Evolutionary conservation across 1,284 basidiomycete genomes (phyloP).

Genomic region (Irpex rosettiformis): DNA sequence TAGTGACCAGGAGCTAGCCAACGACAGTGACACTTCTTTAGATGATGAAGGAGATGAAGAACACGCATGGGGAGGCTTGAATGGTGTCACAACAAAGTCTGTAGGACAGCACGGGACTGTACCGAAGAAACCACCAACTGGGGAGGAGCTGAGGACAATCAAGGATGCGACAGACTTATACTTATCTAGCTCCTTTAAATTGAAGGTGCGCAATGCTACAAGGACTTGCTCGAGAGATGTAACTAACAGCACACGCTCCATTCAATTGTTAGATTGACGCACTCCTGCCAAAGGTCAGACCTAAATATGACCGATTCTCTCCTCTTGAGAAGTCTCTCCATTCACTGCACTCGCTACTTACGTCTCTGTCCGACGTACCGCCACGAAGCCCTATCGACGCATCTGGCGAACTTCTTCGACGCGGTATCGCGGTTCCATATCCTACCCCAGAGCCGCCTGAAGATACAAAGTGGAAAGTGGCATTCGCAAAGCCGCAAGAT

Average conservation of each 20-base stretch:
- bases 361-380: conserved; percentile 49
- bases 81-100: background rate
- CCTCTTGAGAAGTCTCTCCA: conserved; percentile 65
- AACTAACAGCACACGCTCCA: background rate
- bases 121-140: conserved; percentile 52
- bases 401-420: conserved; percentile 47
- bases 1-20: conserved; percentile 5
- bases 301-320: conserved; percentile 53
- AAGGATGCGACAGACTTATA: conserved; percentile 80
- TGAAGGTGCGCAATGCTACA: conserved; percentile 52
- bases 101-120: conserved; percentile 16
- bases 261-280: conserved; percentile 63
- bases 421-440: conserved; percentile 58
- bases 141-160: conserved; percentile 73
- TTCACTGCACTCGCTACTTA: conserved; percentile 57
- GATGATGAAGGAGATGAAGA: conserved; percentile 25
- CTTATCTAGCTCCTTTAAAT: conserved; percentile 81
- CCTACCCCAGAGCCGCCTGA: conserved; percentile 60
- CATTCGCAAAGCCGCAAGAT: conserved; percentile 64
- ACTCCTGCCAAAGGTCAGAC: conserved; percentile 74
- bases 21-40: conserved; percentile 16
- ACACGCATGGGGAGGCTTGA: conserved; percentile 23
- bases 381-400: conserved; percentile 68
- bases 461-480: conserved; percentile 75
- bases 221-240: no score